These are phyloP conservation scores for Anthracocystis panici-leucophaei DNA, from an alignment of 1,284 basidiomycete species.

Conservation along the genomic window DNA sequence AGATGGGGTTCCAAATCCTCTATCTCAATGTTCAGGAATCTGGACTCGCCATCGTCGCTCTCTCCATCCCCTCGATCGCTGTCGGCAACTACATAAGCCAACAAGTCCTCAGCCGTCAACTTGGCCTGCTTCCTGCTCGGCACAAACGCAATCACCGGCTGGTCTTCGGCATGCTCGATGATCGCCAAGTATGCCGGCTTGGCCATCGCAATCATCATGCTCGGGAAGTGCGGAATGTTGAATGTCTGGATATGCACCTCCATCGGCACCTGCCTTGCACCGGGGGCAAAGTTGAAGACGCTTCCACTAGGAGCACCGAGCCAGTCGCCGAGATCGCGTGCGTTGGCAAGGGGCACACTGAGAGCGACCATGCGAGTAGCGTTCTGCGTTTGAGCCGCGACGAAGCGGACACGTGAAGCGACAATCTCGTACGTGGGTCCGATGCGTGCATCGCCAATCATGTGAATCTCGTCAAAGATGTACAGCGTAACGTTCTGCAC, in stretches of 20 bases:
- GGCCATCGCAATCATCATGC: conserved; percentile 98
- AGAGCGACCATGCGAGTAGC: conserved; percentile 93
- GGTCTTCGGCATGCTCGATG: conserved; percentile 84
- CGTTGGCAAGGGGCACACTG: conserved; percentile 94
- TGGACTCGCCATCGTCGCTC: conserved; percentile 74
- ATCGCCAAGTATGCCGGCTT: conserved; percentile 97
- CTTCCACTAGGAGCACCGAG: conserved; percentile 88
- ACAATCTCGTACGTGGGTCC: conserved; percentile 97
- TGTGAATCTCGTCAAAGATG: conserved; percentile 94
- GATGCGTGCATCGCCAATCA: conserved; percentile 86
- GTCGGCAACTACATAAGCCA: conserved; percentile 89
- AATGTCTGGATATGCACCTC: conserved; percentile 97
- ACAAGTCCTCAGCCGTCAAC: conserved; percentile 89
- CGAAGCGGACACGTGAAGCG: conserved; percentile 92
- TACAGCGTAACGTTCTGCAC: conserved; percentile 92
- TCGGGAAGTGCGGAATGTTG: conserved; percentile 95
- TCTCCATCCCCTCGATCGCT: conserved; percentile 70
- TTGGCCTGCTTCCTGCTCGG: conserved; percentile 93
- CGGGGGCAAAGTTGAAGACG: conserved; percentile 97
- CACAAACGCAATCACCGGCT: conserved; percentile 92
- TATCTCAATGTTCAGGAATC: conserved; percentile 90
- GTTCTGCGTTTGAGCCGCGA: conserved; percentile 91
- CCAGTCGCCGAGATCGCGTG: conserved; percentile 96
- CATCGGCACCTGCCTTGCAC: conserved; percentile 93
- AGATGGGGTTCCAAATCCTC: conserved; percentile 88